A percentile compares a stretch with the other conserved stretches of the same genome.
Conservation (phyloP, 1,284 basidiomycete genomes). For the Blastosporella zonata region DNA sequence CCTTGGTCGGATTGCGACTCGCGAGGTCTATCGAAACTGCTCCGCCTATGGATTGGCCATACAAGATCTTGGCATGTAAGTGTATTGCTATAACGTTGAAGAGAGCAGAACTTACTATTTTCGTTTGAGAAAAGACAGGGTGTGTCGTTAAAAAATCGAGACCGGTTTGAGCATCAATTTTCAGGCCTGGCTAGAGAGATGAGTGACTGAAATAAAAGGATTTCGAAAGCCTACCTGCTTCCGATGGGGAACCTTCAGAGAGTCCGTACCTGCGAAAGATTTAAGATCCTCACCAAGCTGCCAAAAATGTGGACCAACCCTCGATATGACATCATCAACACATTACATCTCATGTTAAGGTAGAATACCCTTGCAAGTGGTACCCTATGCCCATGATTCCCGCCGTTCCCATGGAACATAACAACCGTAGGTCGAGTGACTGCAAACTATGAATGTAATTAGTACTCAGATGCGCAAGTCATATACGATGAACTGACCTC, state of each 20-base stretch:
- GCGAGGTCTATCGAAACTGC: conserved; percentile 91
- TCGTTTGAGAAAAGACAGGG: conserved; percentile 63
- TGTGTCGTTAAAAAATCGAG: conserved; percentile 79
- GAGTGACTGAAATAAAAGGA: background rate
- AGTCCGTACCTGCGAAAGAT: conserved; percentile 64
- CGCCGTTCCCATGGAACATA: conserved; percentile 91
- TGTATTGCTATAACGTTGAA: conserved; percentile 17
- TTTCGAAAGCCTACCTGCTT: conserved; percentile 58
- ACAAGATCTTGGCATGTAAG: conserved; percentile 55
- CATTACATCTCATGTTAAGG: conserved; percentile 82
- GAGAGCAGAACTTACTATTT: conserved; percentile 46
- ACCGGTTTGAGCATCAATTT: conserved; percentile 77
- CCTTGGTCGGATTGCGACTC: conserved; percentile 71
- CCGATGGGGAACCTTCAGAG: conserved; percentile 81
- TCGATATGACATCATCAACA: conserved; percentile 85
- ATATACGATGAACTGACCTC: conserved; percentile 34
- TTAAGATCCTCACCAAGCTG: background rate
- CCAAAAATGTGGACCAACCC: conserved; percentile 46
- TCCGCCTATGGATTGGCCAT: conserved; percentile 96
- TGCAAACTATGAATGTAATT: conserved; percentile 47
- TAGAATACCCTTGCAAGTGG: conserved; percentile 88
- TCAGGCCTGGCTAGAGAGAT: conserved; percentile 50
- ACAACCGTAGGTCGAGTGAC: conserved; percentile 77
- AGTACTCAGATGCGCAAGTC: background rate
- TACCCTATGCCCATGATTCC: conserved; percentile 82